Conservation (phyloP, 768 basidiomycete genomes). For the Flagelloscypha sp. region DNA sequence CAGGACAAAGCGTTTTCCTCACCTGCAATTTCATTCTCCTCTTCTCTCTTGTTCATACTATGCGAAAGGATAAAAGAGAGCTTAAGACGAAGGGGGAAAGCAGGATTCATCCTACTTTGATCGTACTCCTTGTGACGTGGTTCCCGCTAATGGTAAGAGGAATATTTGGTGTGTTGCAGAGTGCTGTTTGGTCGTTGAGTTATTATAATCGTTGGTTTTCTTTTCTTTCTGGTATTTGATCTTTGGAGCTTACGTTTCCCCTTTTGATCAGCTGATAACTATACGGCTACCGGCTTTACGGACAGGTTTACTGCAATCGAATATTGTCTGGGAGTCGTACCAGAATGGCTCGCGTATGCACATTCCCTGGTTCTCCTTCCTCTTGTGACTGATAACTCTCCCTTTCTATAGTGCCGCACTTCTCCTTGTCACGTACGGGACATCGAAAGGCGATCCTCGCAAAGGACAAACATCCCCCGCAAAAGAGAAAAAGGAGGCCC, state of each 20-base stretch:
- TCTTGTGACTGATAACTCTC: not conserved
- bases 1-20: conserved; percentile 26
- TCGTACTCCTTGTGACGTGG: conserved; percentile 21
- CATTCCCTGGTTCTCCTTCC: not conserved
- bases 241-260: too few relatives aligned
- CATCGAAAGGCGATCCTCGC: conserved; percentile 12
- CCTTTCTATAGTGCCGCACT: conserved; percentile 11
- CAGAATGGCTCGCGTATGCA: conserved; percentile 14
- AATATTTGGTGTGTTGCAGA: conserved; percentile 22
- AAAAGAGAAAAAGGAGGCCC: too few relatives aligned
- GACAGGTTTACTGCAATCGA: conserved; percentile 12
- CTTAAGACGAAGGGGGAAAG: conserved; percentile 4
- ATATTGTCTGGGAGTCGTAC: conserved; percentile 14
- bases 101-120: conserved; percentile 21
- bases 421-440: conserved; percentile 14
- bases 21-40: conserved; percentile 18
- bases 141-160: conserved; percentile 26
- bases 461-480: too few relatives aligned
- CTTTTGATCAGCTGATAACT: conserved; percentile 14
- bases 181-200: conserved; percentile 2
- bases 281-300: conserved; percentile 10
- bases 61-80: conserved; percentile 15
- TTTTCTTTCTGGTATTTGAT: too few relatives aligned
- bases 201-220: conserved; percentile 14
- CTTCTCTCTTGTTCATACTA: conserved; percentile 19